A percentile compares a stretch with the other conserved stretches of the same genome.
Evolutionary conservation across 495 filamentous ascomycete genomes (phyloP).

Genomic region (Niebla homalea): DNA sequence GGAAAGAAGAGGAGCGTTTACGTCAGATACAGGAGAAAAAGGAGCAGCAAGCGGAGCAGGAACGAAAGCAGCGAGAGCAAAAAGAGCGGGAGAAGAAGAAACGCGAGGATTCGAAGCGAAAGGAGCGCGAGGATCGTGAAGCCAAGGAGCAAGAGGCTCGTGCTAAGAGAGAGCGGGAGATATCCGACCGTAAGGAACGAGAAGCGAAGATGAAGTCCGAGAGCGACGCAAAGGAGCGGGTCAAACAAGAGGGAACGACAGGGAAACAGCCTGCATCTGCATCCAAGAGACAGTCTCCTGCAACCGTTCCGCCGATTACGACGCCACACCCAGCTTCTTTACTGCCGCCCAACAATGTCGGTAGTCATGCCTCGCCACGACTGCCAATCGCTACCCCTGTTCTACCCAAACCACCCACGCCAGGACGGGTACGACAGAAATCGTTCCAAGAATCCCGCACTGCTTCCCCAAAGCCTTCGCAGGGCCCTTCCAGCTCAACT

Average conservation of each 20-base stretch:
- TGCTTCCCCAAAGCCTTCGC: constrained; percentile 52
- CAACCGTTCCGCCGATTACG: constrained; percentile 33
- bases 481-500: constrained; percentile 44
- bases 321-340: constrained; percentile 35
- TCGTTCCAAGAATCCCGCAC: constrained; percentile 71
- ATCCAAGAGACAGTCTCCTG: constrained; percentile 19
- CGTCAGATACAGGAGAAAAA: constrained; percentile 68
- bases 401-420: constrained; percentile 70
- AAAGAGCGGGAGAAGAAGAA: constrained; percentile 61
- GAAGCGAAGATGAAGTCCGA: constrained; percentile 43
- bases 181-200: constrained; percentile 53
- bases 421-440: constrained; percentile 56
- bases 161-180: constrained; percentile 45
- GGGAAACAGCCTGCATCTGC: constrained; percentile 7
- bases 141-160: constrained; percentile 44
- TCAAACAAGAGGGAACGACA: constrained; percentile 24
- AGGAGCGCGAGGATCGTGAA: constrained; percentile 66
- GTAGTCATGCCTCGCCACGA: constrained; percentile 59
- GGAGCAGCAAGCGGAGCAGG: constrained; percentile 62
- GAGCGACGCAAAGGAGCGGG: constrained; percentile 35
- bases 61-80: constrained; percentile 59
- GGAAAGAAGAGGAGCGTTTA: constrained; percentile 68
- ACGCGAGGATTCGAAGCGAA: constrained; percentile 46
- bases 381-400: constrained; percentile 65
- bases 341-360: constrained; percentile 31